phyloP scores from a whole-genome alignment of 352 stramenopile species.

The Phytophthora cajani region DNA sequence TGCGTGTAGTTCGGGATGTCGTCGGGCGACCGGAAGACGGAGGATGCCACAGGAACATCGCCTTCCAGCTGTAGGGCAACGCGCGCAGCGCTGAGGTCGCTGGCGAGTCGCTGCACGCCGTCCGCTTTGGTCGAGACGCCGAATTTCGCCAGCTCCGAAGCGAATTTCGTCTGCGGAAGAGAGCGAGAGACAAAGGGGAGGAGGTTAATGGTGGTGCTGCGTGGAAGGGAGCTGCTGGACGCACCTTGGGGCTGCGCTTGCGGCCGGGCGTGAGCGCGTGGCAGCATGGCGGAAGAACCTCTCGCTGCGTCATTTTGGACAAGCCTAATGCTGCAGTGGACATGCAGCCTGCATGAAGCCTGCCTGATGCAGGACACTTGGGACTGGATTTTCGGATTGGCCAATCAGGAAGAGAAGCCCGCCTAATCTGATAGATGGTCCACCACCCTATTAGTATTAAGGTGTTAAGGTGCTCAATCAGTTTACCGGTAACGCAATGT shows the following conservation, averaged over 20 bases:
- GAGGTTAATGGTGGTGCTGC: neutral
- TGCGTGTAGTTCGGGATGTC: constrained; percentile 41
- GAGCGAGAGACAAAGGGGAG: neutral
- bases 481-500: too few species aligned
- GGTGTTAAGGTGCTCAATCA: too few species aligned
- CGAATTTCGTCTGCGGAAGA: constrained; percentile 46
- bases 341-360: neutral
- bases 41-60: neutral
- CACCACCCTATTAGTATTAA: neutral
- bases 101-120: constrained; percentile 44
- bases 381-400: constrained; percentile 22
- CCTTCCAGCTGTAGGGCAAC: constrained; percentile 41
- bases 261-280: constrained; percentile 46
- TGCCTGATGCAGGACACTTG: constrained; percentile 6
- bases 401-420: too few species aligned
- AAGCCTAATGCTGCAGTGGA: constrained; percentile 12
- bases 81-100: constrained; percentile 48
- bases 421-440: neutral
- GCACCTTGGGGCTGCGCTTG: constrained; percentile 51
- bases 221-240: neutral
- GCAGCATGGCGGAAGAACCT: constrained; percentile 61
- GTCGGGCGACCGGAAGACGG: constrained; percentile 27
- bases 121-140: constrained; percentile 40
- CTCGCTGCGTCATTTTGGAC: constrained; percentile 36
- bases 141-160: constrained; percentile 48